A percentile compares a stretch with the other conserved stretches of the same genome.
Evolutionary conservation across 2,329 filamentous ascomycete species (phyloP).

Genomic region (Paracoccidioides brasiliensis): DNA sequence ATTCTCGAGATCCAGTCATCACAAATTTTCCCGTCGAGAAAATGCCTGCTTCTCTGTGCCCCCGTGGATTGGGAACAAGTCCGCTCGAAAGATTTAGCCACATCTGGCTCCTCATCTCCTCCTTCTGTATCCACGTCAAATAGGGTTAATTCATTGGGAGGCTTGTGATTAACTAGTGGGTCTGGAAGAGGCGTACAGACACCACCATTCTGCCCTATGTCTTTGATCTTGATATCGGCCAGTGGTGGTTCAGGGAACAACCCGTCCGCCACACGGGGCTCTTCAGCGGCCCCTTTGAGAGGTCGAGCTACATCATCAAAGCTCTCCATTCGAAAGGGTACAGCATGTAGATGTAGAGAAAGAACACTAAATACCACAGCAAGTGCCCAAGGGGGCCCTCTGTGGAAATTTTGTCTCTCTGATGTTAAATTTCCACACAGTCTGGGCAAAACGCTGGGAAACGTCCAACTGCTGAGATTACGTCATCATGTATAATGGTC

Average conservation of each 20-base stretch:
- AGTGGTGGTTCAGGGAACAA: constrained; percentile 8
- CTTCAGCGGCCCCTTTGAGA: constrained; percentile 15
- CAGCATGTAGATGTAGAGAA: not conserved
- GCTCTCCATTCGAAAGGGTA: constrained; percentile 23
- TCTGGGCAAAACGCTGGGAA: too few species aligned
- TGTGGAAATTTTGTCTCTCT: too few species aligned
- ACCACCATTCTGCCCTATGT: not conserved
- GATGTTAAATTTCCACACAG: too few species aligned
- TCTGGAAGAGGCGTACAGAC: not conserved
- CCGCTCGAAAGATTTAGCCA: constrained; percentile 34
- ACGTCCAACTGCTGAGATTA: too few species aligned
- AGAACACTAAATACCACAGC: not conserved
- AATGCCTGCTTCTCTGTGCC: constrained; percentile 25
- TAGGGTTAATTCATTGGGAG: constrained; percentile 14
- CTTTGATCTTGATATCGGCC: not conserved
- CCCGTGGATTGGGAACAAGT: constrained; percentile 26
- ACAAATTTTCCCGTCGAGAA: constrained; percentile 20
- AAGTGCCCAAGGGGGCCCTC: too few species aligned
- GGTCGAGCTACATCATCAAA: constrained; percentile 24
- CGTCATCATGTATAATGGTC: too few species aligned
- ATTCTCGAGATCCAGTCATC: constrained; percentile 47
- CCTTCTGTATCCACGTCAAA: constrained; percentile 24
- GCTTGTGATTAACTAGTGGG: not conserved
- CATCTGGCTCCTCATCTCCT: constrained; percentile 32
- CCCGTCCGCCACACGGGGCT: constrained; percentile 13